phyloP scores from a whole-genome alignment of 306 rosid species.

The Prunus fruticosa region DNA sequence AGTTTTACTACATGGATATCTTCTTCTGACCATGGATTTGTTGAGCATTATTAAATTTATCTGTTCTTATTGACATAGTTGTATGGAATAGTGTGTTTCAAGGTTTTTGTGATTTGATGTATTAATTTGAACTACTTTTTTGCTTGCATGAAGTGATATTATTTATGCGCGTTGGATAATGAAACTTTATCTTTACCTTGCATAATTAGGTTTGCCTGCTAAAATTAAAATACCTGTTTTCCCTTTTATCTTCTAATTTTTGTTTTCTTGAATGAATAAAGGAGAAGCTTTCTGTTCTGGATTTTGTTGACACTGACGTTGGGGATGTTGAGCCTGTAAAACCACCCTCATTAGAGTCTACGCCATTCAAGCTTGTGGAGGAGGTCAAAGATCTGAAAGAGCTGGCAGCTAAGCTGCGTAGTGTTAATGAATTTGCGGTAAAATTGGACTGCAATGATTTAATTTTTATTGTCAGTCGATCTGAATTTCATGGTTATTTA shows the following conservation, averaged over 20 bases:
- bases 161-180: background rate
- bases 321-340: conserved; percentile 43
- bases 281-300: conserved; percentile 60
- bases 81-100: background rate
- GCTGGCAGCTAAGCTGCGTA: conserved; percentile 69
- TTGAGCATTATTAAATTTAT: background rate
- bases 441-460: conserved; percentile 4
- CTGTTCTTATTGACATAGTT: background rate
- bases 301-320: conserved; percentile 63
- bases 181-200: background rate
- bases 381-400: conserved; percentile 77
- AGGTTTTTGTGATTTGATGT: background rate
- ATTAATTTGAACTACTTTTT: too few relatives aligned
- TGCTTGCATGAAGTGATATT: too few relatives aligned
- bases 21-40: background rate
- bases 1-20: too few relatives aligned
- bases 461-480: background rate
- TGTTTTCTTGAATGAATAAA: conserved; percentile 29
- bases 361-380: conserved; percentile 74
- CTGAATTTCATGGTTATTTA: background rate
- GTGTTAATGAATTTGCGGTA: conserved; percentile 88
- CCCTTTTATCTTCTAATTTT: conserved; percentile 5
- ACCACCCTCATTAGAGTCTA: conserved; percentile 56
- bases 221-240: too few relatives aligned
- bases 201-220: background rate